Base-by-base conservation (phyloP, 2,329 filamentous ascomycete genomes). In the Purpureocillium takamizusanense region DNA sequence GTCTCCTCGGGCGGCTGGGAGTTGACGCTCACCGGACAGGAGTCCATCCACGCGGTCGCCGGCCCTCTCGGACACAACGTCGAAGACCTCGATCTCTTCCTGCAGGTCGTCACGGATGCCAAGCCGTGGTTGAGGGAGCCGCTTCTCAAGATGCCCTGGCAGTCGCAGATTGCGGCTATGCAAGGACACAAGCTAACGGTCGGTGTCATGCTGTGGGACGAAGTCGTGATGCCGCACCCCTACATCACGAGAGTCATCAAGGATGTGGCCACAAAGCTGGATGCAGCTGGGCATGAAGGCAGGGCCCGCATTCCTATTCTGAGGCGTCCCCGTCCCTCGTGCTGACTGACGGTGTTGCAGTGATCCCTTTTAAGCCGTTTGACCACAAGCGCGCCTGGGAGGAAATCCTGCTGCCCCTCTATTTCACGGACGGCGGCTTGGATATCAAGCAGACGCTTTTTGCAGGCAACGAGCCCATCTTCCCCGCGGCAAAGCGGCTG, bases 401-500 rank as follows among this genome's bases (percentile, higher is more conserved):
- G 23, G 59, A 76, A 7, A 61, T 74, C 8, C 17, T 47, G 12
- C 51, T 51, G 2, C 45, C 46, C 1, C 49, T 77, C 2, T 81
- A 81, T 52, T 83, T 75, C 55, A 56, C 66, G 2, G 80, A 84
- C 46, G 78, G 75, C 23, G 79, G 68, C 1, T 57, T 63, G n/a
- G 69, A 76, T 41, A 70, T 72, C 23, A 55, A 57, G 1, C 64
- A 62, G 2, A 64, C 69, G 0, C 62, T 83, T 3, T 60, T 66
- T 2, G 60, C 63, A 2, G 70, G 70, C 0, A 72, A 70, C 1
- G 79, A 84, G 49, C 76, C 78, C 0, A 62, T 68, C 50, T 58
- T 71, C 1, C 76, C 78, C 0, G 57, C 83, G 1, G 70, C 74
- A 0, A 63, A 73, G 41, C 30, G 43, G 4, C 28, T 45, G 16